Evolutionary conservation across 1,139 yeast genomes (phyloP).

Genomic region (Saccharomyces pastorianus): DNA sequence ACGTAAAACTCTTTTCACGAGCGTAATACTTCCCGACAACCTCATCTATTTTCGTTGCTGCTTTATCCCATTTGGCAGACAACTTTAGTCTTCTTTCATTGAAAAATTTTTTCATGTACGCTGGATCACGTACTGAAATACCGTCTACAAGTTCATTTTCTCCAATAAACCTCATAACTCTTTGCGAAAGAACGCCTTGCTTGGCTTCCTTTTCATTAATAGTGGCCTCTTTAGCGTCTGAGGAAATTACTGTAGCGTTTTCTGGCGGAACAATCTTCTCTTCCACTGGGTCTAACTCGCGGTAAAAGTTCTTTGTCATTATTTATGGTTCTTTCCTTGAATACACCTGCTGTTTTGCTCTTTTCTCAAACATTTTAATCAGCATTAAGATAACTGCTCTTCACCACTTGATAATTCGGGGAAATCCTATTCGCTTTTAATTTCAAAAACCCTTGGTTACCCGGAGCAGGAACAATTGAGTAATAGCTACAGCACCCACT

Average conservation of each 20-base stretch:
- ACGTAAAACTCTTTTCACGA: slow-evolving; percentile 59
- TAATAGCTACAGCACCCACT: background rate
- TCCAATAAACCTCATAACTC: slow-evolving; percentile 15
- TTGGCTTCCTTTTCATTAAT: slow-evolving; percentile 9
- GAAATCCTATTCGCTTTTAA: background rate
- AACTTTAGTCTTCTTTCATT: slow-evolving; percentile 29
- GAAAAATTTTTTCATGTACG: slow-evolving; percentile 18
- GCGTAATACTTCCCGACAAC: slow-evolving; percentile 45
- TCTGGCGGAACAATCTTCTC: slow-evolving; percentile 23
- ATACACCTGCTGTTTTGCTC: background rate
- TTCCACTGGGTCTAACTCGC: slow-evolving; percentile 22
- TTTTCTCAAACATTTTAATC: background rate
- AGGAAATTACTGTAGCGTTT: slow-evolving; percentile 15
- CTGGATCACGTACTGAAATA: slow-evolving; percentile 25
- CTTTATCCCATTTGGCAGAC: slow-evolving; percentile 31
- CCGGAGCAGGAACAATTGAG: background rate
- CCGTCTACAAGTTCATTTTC: slow-evolving; percentile 23
- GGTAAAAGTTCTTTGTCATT: slow-evolving; percentile 21
- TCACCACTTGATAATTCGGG: background rate
- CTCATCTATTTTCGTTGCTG: slow-evolving; percentile 36
- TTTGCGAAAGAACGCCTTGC: slow-evolving; percentile 6
- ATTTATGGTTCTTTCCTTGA: background rate
- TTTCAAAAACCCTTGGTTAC: background rate
- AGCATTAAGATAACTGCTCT: background rate
- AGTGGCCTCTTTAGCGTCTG: slow-evolving; percentile 19